Evolutionary conservation across 164 flowering plant genomes (phyloP), one percentile per base, ranked within the genome.

Genomic region (Akebia trifoliata): DNA sequence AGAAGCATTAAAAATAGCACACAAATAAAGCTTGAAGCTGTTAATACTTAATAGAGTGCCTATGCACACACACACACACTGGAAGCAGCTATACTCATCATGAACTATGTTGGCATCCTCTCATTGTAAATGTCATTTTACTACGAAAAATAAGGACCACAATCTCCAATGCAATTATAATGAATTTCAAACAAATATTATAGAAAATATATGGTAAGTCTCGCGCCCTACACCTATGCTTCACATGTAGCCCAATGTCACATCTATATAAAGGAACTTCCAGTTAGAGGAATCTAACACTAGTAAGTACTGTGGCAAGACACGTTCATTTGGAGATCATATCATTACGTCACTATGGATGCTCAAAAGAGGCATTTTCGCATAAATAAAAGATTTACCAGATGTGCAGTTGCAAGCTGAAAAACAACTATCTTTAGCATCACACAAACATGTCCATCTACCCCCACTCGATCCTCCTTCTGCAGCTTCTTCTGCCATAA

Each of bases 401-500:
- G n/a, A n/a, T n/a, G n/a, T n/a, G n/a, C n/a, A n/a, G n/a, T n/a
- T n/a, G n/a, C n/a, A n/a, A n/a, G n/a, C n/a, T n/a, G n/a, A n/a
- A n/a, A n/a, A n/a, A n/a, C n/a, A n/a, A n/a, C n/a, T n/a, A n/a
- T n/a, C n/a, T n/a, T n/a, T n/a, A n/a, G n/a, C n/a, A n/a, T n/a
- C n/a, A n/a, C n/a, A n/a, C n/a, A n/a, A n/a, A n/a, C n/a, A n/a
- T n/a, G n/a, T n/a, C n/a, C n/a, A n/a, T n/a, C n/a, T n/a, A n/a
- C n/a, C n/a, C n/a, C n/a, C n/a, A n/a, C n/a, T n/a, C n/a, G n/a
- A n/a, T n/a, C n/a, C n/a, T n/a, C n/a, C 74, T 40, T 54, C 83
- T 47, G 63, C 73, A 62, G 67, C 64, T 59, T 54, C 54, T 43
- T 63, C 61, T 56, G 42, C 17, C 10, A 63, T 39, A 29, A 30